Conservation (phyloP, 2,329 filamentous ascomycete species). For the Penicillium sp. region DNA sequence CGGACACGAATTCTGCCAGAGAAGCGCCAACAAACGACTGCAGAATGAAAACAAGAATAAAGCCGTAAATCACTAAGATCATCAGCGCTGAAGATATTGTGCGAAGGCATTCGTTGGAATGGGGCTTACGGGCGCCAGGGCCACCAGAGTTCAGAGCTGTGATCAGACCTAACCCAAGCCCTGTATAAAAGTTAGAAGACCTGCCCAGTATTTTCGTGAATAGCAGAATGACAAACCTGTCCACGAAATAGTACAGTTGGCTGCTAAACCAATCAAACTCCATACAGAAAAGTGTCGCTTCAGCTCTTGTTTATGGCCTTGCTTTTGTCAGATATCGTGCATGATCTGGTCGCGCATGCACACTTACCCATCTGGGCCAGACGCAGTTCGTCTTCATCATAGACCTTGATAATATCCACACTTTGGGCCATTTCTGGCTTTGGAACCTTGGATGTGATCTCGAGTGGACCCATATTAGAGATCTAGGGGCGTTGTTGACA, state of each 20-base stretch:
- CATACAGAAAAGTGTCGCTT: constrained; percentile 50
- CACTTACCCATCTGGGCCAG: constrained; percentile 47
- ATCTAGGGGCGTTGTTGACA: not conserved
- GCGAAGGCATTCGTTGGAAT: constrained; percentile 7
- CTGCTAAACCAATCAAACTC: constrained; percentile 51
- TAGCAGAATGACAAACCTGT: constrained; percentile 30
- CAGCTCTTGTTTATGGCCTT: constrained; percentile 52
- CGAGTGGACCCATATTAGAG: constrained; percentile 12
- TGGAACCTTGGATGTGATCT: constrained; percentile 4
- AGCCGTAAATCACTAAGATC: constrained; percentile 51
- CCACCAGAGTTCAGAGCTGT: constrained; percentile 52
- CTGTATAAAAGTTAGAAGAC: constrained; percentile 3
- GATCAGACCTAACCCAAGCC: constrained; percentile 45
- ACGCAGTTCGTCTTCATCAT: constrained; percentile 43
- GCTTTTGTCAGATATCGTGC: not conserved
- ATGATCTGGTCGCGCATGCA: not conserved
- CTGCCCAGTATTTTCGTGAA: not conserved
- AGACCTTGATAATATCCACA: constrained; percentile 18
- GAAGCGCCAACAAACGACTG: constrained; percentile 50
- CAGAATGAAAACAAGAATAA: constrained; percentile 50
- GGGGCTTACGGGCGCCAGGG: constrained; percentile 40
- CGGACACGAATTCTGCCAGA: constrained; percentile 50
- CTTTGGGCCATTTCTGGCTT: not conserved
- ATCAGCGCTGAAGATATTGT: constrained; percentile 4
- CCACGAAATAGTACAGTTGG: constrained; percentile 54